Conservation (phyloP, 257 asterid genomes). For the Knoxia roxburghii region DNA sequence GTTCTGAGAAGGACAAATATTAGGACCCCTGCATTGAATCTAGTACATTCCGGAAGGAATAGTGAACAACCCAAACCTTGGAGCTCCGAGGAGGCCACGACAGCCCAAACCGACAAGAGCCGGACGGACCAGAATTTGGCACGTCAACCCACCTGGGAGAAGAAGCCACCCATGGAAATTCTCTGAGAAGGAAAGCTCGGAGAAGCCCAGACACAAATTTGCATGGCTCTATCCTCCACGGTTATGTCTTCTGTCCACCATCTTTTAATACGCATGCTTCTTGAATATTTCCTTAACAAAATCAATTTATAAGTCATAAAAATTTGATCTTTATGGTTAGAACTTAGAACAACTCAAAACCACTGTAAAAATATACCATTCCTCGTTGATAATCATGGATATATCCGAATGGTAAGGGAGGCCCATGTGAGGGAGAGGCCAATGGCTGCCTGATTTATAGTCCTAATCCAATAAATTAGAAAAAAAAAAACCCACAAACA, state of each 20-base stretch:
- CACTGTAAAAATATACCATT: too few species aligned
- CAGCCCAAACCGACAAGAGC: not conserved
- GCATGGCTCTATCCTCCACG: not conserved
- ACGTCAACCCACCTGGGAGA: not conserved
- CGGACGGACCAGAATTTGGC: not conserved
- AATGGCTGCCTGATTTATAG: not conserved
- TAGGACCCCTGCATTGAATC: not conserved
- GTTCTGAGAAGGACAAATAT: not conserved
- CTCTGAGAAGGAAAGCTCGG: constrained; percentile 5
- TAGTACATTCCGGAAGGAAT: not conserved
- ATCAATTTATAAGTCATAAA: too few species aligned
- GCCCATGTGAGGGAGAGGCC: not conserved
- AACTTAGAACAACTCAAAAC: too few species aligned
- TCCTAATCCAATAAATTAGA: not conserved
- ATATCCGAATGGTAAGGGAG: not conserved
- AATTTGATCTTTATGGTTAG: too few species aligned
- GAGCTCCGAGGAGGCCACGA: constrained; percentile 8
- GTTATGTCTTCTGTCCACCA: not conserved
- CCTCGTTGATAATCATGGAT: too few species aligned
- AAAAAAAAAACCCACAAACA: not conserved
- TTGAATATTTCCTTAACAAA: too few species aligned
- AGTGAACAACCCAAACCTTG: not conserved
- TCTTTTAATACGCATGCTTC: too few species aligned
- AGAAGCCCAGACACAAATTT: not conserved
- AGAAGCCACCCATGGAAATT: not conserved